Evolutionary conservation across 345 rosid genomes (phyloP).

Genomic region (Rhizophora mangle): DNA sequence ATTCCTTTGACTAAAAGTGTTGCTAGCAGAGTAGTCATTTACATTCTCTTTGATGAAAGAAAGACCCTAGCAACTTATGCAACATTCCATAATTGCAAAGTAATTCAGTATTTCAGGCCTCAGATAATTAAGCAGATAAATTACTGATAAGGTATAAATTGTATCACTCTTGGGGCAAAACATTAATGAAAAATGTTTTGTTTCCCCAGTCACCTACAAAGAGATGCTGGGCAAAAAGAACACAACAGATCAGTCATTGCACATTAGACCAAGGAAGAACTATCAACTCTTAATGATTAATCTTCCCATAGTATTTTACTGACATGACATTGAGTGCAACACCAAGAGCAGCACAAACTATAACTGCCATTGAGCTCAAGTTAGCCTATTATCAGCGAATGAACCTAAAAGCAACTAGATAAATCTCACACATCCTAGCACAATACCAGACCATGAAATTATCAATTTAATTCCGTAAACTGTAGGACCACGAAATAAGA

Average conservation of each 20-base stretch:
- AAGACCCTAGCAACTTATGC: background rate
- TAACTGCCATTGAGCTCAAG: background rate
- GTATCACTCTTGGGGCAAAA: background rate
- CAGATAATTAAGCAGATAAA: background rate
- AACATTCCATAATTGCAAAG: background rate
- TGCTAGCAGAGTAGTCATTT: background rate
- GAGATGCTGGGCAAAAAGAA: background rate
- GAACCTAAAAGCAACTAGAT: constrained; percentile 16
- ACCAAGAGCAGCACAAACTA: background rate
- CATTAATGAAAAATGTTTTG: background rate
- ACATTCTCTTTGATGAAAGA: background rate
- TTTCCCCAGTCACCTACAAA: background rate
- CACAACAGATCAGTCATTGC: background rate
- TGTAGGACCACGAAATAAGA: background rate
- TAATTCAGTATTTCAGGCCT: constrained; percentile 2
- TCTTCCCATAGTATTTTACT: background rate
- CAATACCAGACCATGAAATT: constrained; percentile 12
- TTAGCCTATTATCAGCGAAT: constrained; percentile 5
- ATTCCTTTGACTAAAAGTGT: background rate
- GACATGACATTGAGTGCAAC: constrained; percentile 3
- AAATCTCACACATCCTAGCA: background rate
- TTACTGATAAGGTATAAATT: background rate
- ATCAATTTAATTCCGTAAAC: constrained; percentile 2
- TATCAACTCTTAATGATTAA: background rate
- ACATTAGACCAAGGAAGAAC: background rate